Conservation (phyloP, 2,329 filamentous ascomycete species). For the Pseudomassariella vexata region DNA sequence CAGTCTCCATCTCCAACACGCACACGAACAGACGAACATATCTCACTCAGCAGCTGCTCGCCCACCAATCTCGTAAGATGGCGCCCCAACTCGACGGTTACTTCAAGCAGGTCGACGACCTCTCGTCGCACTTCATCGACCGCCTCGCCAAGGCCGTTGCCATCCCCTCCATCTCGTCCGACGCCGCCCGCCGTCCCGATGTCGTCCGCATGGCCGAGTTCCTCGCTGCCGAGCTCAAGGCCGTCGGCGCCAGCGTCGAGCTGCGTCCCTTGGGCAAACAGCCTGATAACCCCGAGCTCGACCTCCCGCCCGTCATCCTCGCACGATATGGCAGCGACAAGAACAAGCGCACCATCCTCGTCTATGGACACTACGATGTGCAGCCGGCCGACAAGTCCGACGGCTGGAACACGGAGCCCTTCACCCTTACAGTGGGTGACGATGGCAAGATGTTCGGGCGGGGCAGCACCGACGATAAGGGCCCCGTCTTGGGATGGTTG, state of each 20-base stretch:
- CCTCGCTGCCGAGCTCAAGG: conserved; percentile 75
- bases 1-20: conserved; percentile 10
- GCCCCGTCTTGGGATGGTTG: conserved; percentile 92
- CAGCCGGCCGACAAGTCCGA: conserved; percentile 91
- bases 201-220: conserved; percentile 96
- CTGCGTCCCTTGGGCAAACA: conserved; percentile 85
- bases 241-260: conserved; percentile 81
- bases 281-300: conserved; percentile 81
- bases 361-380: conserved; percentile 98
- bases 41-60: conserved; percentile 45
- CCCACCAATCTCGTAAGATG: conserved; percentile 69
- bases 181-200: conserved; percentile 81
- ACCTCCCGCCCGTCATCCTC: conserved; percentile 87
- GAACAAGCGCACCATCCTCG: conserved; percentile 89
- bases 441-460: conserved; percentile 95
- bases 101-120: conserved; percentile 84
- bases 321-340: conserved; percentile 88
- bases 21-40: conserved; percentile 30
- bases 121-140: conserved; percentile 79
- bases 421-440: conserved; percentile 78
- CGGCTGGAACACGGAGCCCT: conserved; percentile 94
- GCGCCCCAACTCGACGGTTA: conserved; percentile 84
- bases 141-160: conserved; percentile 87
- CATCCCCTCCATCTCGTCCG: conserved; percentile 90
- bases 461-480: conserved; percentile 96